Conservation (phyloP, 495 filamentous ascomycete species). For the Daldinia vernicosa region DNA sequence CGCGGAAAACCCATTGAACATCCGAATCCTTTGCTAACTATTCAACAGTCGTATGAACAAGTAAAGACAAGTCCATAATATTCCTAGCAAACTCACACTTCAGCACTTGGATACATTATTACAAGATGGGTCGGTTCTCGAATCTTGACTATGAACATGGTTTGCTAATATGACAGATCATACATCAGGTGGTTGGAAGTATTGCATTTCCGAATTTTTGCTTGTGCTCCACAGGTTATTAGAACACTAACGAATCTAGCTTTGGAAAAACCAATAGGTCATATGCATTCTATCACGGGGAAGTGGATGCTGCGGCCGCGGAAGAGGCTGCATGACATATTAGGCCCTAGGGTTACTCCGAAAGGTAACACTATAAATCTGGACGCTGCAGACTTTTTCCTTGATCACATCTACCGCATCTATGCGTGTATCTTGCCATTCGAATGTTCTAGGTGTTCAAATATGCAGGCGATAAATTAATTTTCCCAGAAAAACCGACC, state of each 20-base stretch:
- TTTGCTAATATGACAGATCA: neutral
- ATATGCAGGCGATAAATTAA: neutral
- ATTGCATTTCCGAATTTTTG: neutral
- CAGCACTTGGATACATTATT: neutral
- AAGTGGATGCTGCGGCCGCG: neutral
- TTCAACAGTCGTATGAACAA: neutral
- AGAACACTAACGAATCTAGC: neutral
- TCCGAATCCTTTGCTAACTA: neutral
- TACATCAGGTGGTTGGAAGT: neutral
- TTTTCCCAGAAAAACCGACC: neutral
- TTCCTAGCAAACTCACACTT: neutral
- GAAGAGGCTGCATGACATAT: neutral
- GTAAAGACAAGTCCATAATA: neutral
- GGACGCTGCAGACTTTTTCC: neutral
- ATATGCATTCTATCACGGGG: neutral
- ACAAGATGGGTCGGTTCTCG: neutral
- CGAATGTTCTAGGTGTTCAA: neutral
- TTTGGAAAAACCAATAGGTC: neutral
- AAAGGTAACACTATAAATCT: neutral
- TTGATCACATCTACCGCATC: neutral
- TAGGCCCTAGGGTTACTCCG: neutral
- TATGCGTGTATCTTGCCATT: neutral
- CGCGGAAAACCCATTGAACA: neutral
- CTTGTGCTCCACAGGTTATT: neutral
- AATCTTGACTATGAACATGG: neutral